A percentile compares a stretch with the other conserved stretches of the same genome.
phyloP scores from a whole-genome alignment of 2,329 filamentous ascomycete species.

The Fusarium irregulare region DNA sequence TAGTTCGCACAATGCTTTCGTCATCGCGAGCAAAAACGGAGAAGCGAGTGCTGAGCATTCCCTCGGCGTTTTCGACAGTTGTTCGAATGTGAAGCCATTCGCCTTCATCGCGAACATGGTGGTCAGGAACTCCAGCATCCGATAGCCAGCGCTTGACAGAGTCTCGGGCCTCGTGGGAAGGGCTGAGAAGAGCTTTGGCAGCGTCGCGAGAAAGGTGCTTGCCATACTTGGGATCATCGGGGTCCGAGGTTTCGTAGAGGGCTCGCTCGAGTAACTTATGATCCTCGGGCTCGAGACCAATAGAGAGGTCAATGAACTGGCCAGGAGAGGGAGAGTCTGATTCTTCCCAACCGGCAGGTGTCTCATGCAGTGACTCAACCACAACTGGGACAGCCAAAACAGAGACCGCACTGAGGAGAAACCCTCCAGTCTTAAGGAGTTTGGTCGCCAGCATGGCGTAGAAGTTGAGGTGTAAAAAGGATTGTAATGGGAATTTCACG shows the following conservation, averaged over 20 bases:
- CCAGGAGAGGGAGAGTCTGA: slow-evolving; percentile 26
- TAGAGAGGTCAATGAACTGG: slow-evolving; percentile 46
- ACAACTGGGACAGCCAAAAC: slow-evolving; percentile 31
- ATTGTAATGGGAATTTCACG: background rate
- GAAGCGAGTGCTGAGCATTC: slow-evolving; percentile 61
- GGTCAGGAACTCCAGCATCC: slow-evolving; percentile 51
- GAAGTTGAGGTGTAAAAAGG: background rate
- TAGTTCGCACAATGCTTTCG: slow-evolving; percentile 56
- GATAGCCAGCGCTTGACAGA: slow-evolving; percentile 60
- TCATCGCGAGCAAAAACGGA: slow-evolving; percentile 50
- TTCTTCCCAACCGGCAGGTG: slow-evolving; percentile 42
- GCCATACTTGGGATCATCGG: slow-evolving; percentile 59
- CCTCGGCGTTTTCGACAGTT: slow-evolving; percentile 54
- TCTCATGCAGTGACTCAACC: slow-evolving; percentile 37
- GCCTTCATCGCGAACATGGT: slow-evolving; percentile 51
- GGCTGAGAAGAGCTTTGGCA: slow-evolving; percentile 61
- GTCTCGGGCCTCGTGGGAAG: slow-evolving; percentile 53
- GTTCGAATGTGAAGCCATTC: slow-evolving; percentile 58
- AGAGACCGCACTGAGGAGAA: slow-evolving; percentile 23
- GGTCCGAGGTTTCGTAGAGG: slow-evolving; percentile 62
- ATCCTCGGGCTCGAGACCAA: slow-evolving; percentile 46
- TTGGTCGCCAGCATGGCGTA: slow-evolving; percentile 12
- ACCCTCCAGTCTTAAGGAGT: slow-evolving; percentile 11
- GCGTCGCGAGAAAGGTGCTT: slow-evolving; percentile 61
- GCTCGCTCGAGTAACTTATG: slow-evolving; percentile 54